Conservation (phyloP, 2,329 filamentous ascomycete species). For the Hypoxylon sp. region DNA sequence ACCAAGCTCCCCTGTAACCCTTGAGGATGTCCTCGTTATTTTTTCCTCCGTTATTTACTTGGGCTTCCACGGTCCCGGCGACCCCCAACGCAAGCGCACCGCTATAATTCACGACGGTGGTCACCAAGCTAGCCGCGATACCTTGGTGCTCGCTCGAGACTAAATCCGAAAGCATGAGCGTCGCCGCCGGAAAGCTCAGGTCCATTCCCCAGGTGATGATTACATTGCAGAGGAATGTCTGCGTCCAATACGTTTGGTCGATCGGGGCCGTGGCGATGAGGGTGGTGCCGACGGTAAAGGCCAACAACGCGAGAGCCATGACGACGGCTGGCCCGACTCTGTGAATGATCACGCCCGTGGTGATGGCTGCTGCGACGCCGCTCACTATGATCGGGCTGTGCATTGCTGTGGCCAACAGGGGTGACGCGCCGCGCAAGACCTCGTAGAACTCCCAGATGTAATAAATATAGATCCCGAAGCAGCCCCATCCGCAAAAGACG, state of each 20-base stretch:
- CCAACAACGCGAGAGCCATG: constrained; percentile 44
- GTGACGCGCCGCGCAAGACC: constrained; percentile 47
- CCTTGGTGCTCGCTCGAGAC: constrained; percentile 46
- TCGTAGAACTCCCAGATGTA: constrained; percentile 55
- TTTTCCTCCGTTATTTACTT: constrained; percentile 27
- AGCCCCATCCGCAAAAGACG: constrained; percentile 56
- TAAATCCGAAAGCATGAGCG: constrained; percentile 57
- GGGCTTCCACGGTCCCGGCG: constrained; percentile 55
- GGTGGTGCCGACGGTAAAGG: constrained; percentile 43
- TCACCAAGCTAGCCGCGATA: constrained; percentile 57
- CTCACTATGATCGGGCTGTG: constrained; percentile 50
- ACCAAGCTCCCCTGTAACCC: constrained; percentile 43
- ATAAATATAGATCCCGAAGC: constrained; percentile 55
- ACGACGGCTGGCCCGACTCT: constrained; percentile 44
- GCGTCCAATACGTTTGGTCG: constrained; percentile 61
- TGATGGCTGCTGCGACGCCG: constrained; percentile 47
- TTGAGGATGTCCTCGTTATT: constrained; percentile 35
- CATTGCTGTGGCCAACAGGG: constrained; percentile 50
- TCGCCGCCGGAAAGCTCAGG: constrained; percentile 62
- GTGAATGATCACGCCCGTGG: constrained; percentile 43
- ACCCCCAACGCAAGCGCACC: constrained; percentile 64
- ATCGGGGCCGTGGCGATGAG: constrained; percentile 52
- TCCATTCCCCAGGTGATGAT: constrained; percentile 63
- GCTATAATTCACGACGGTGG: constrained; percentile 65
- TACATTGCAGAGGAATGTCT: constrained; percentile 59